Percentiles rank a stretch among this genome's conserved stretches.
These are phyloP conservation scores for Candida albicans DNA, from an alignment of 1,139 yeast species.

Conservation along the genomic window DNA sequence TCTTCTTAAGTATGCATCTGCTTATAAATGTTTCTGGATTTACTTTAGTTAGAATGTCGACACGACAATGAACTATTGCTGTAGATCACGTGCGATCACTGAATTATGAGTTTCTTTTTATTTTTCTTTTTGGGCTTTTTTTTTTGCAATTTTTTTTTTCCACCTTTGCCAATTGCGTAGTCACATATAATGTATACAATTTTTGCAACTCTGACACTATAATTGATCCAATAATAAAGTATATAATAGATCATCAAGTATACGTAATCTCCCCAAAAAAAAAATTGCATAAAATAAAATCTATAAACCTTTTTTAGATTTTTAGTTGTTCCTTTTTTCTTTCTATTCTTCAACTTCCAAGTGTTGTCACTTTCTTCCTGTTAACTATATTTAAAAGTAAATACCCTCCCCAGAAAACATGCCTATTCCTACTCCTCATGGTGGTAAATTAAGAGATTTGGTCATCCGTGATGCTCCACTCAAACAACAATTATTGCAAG, in stretches of 20 bases:
- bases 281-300: too few species aligned
- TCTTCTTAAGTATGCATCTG: too few species aligned
- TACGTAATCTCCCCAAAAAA: neutral
- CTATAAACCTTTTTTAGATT: too few species aligned
- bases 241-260: neutral
- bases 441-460: conserved; percentile 84
- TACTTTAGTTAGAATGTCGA: too few species aligned
- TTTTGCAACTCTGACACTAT: conserved; percentile 1
- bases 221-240: neutral
- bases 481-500: conserved; percentile 55
- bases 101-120: conserved; percentile 1
- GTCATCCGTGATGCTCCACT: conserved; percentile 75
- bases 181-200: neutral
- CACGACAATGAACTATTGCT: neutral
- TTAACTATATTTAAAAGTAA: neutral
- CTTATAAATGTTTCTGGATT: too few species aligned
- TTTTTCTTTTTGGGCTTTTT: conserved; percentile 1
- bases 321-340: neutral
- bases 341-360: conserved; percentile 3
- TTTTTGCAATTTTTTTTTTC: neutral
- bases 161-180: neutral
- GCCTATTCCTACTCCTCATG: conserved; percentile 86
- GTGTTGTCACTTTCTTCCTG: neutral
- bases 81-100: conserved; percentile 6
- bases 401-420: conserved; percentile 15